Evolutionary conservation across 2,329 filamentous ascomycete species (phyloP).

Genomic region (Passalora sequoiae): DNA sequence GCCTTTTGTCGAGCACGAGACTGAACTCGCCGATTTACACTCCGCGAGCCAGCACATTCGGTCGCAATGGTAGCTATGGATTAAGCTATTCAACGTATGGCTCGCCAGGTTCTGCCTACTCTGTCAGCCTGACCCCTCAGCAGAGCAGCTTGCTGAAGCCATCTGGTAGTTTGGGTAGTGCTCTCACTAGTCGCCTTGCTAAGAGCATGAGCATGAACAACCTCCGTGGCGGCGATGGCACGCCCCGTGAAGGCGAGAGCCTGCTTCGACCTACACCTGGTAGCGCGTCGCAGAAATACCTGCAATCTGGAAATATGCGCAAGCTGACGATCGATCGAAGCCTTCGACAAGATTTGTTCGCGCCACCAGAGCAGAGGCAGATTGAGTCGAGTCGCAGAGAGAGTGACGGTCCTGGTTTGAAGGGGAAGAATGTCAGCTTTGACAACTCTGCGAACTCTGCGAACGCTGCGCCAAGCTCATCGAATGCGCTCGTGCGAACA

Average conservation of each 20-base stretch:
- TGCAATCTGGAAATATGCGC: constrained; percentile 71
- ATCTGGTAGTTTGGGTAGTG: constrained; percentile 60
- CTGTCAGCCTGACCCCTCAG: constrained; percentile 60
- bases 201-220: constrained; percentile 89
- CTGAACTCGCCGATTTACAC: constrained; percentile 70
- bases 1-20: constrained; percentile 28
- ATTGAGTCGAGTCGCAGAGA: constrained; percentile 18
- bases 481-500: constrained; percentile 49
- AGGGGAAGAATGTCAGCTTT: constrained; percentile 91
- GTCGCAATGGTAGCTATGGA: constrained; percentile 60
- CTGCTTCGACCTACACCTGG: constrained; percentile 64
- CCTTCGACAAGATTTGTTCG: constrained; percentile 65
- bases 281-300: constrained; percentile 59
- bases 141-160: constrained; percentile 59
- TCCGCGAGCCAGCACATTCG: constrained; percentile 48
- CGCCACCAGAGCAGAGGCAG: constrained; percentile 21
- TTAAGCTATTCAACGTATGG: constrained; percentile 92
- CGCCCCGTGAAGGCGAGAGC: constrained; percentile 69
- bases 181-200: constrained; percentile 51
- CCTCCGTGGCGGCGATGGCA: constrained; percentile 66
- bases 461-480: constrained; percentile 31
- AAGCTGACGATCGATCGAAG: constrained; percentile 88
- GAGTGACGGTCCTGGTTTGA: constrained; percentile 39
- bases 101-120: constrained; percentile 55
- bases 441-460: constrained; percentile 57